Evolutionary conservation across 129 eudicot species (phyloP), one percentile per base, ranked within the genome.

Genomic region (Tagetes patula): DNA sequence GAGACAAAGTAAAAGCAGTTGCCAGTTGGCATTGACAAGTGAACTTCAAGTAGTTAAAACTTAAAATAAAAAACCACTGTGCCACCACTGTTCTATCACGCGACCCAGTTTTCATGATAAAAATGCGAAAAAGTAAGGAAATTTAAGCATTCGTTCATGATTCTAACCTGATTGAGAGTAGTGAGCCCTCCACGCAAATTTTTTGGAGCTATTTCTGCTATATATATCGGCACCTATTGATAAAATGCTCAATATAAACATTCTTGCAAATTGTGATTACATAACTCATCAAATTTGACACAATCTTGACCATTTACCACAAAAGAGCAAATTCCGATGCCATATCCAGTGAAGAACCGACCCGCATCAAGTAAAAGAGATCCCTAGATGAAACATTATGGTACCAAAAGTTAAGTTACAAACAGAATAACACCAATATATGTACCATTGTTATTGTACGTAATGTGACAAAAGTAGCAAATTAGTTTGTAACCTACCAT

Each of bases 201-300:
- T 80, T 88, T 92, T 7, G 97, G 97, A 34, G 97, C 81, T 37
- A 92, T 88, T 76, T 92, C 97, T 13, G 96, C 87, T 8, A 89
- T 92, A 67, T 81, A 92, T 47, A 89, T 83, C 0, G 97, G 97
- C 38, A 92, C 90, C 97, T 88, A 69, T 62, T 68, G 49, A 72
- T 78, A 4, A 4, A 72, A 78, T 42, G 34, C 38, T 68, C 27
- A 31, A 45, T 64, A 8, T 72, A 72, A 43, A 34, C 56, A 75
- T 55, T 72, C 73, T 39, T 37, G 67, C 77, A 79, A 37, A 34
- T 38, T 52, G 64, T 65, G 38, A 50, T 27, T 10, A 61, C 30
- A 39, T 46, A 69, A 50, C 20, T 72, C 38, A 72, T 77, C 64
- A 40, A 72, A 72, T 46, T 30, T 67, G 49, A 54, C 46, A 55